Evolutionary conservation across 306 rosid species (phyloP).

Genomic region (Heteromeles arbutifolia): DNA sequence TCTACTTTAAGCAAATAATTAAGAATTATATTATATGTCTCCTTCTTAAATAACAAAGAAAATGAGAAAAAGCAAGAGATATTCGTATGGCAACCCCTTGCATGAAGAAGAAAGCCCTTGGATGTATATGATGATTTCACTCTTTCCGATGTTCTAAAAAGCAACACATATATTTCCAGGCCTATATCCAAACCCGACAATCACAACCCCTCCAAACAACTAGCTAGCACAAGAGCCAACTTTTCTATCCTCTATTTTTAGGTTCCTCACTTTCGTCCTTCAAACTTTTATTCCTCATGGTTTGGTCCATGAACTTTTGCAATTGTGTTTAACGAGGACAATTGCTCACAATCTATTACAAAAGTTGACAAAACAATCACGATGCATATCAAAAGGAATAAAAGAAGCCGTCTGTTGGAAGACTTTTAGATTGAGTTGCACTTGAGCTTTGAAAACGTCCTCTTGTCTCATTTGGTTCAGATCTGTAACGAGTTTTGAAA

Average conservation of each 20-base stretch:
- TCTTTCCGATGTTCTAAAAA: conserved; percentile 19
- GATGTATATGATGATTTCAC: conserved; percentile 16
- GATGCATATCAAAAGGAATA: too few relatives aligned
- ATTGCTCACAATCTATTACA: too few relatives aligned
- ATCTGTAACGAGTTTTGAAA: too few relatives aligned
- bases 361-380: not conserved
- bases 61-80: not conserved
- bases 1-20: conserved; percentile 31
- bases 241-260: conserved; percentile 1
- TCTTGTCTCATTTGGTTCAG: too few relatives aligned
- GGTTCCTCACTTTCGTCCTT: not conserved
- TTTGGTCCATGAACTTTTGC: not conserved
- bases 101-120: conserved; percentile 28
- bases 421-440: too few relatives aligned
- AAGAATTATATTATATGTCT: not conserved
- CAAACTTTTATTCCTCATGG: not conserved
- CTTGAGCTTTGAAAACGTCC: too few relatives aligned
- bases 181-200: conserved; percentile 30
- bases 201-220: conserved; percentile 22
- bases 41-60: not conserved
- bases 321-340: not conserved
- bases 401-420: too few relatives aligned
- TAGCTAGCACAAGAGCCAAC: conserved; percentile 45
- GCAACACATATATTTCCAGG: conserved; percentile 10
- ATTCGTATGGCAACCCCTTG: not conserved